Conservation (phyloP, 1,139 yeast genomes). For the Candida sp. region DNA sequence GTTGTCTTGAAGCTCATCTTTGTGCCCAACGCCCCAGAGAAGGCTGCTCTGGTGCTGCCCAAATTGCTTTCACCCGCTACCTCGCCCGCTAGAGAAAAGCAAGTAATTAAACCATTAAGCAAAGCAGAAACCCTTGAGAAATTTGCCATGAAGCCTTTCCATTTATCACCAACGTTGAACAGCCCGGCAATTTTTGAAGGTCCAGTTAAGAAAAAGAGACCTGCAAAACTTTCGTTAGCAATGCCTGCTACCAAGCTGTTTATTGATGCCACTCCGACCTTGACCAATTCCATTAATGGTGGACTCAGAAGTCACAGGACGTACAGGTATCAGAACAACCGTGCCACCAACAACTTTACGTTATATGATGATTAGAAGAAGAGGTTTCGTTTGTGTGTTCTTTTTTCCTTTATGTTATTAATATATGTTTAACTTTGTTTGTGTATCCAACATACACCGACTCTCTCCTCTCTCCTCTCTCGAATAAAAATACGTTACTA, state of each 20-base stretch:
- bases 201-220: background rate
- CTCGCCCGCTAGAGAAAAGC: background rate
- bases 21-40: background rate
- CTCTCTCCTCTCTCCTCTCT: background rate
- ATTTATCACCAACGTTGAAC: constrained; percentile 11
- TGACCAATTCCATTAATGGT: constrained; percentile 3
- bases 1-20: constrained; percentile 2
- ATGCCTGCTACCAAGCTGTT: constrained; percentile 1
- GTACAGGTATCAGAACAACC: background rate
- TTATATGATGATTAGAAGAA: constrained; percentile 4
- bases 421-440: background rate
- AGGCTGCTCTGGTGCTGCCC: background rate
- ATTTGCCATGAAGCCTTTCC: constrained; percentile 15
- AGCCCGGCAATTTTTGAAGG: constrained; percentile 1
- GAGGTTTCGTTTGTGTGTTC: background rate
- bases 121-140: background rate
- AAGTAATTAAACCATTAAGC: background rate
- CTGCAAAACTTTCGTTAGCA: background rate
- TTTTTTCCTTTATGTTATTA: background rate
- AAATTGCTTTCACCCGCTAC: background rate
- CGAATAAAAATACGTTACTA: background rate
- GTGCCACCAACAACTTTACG: background rate
- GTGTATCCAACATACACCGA: background rate
- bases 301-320: background rate
- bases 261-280: background rate